Evolutionary conservation across 306 rosid genomes (phyloP).

Genomic region (Luffa acutangula): DNA sequence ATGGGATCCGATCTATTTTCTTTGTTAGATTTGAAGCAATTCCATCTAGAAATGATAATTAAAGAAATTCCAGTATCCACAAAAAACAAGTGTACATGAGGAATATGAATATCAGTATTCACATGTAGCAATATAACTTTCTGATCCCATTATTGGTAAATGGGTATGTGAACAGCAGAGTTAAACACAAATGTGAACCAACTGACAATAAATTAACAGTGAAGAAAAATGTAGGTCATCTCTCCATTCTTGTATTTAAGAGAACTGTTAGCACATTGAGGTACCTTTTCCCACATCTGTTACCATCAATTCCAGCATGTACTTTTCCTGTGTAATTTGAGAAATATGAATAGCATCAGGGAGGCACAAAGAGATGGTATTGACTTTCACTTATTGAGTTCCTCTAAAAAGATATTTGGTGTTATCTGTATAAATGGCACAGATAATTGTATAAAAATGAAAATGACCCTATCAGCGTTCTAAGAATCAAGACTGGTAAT

Average conservation of each 20-base stretch:
- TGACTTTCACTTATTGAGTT: background rate
- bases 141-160: no score
- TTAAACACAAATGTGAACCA: background rate
- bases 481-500: background rate
- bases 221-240: background rate
- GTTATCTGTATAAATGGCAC: background rate
- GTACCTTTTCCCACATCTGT: slow-evolving; percentile 84
- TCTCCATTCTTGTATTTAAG: background rate
- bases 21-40: background rate
- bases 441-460: background rate
- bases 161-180: no score
- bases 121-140: background rate
- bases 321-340: slow-evolving; percentile 50
- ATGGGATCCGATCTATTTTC: background rate
- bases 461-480: background rate
- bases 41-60: background rate
- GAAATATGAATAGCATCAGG: slow-evolving; percentile 16
- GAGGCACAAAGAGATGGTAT: slow-evolving; percentile 1
- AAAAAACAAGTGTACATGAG: background rate
- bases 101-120: background rate
- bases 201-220: background rate
- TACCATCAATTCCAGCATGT: slow-evolving; percentile 53
- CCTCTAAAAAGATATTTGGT: background rate
- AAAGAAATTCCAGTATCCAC: background rate
- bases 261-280: background rate